phyloP scores from a whole-genome alignment of 495 filamentous ascomycete genomes.

The Parmelia sp. region DNA sequence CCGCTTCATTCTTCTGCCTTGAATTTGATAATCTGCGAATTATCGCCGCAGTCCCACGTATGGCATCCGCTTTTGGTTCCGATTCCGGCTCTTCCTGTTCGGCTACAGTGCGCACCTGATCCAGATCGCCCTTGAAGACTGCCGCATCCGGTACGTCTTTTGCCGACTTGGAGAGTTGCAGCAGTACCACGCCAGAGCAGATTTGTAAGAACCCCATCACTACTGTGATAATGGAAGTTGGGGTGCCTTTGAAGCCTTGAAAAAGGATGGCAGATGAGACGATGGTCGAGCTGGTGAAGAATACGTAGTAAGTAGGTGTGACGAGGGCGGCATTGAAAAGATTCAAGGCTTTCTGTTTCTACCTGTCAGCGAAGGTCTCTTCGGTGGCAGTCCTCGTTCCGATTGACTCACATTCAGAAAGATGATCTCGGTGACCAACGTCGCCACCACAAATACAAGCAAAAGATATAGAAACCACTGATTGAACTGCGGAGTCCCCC shows the following conservation, averaged over 20 bases:
- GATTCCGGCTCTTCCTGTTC: slow-evolving; percentile 91
- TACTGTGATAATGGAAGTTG: slow-evolving; percentile 74
- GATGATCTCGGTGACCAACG: slow-evolving; percentile 86
- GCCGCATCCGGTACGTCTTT: slow-evolving; percentile 95
- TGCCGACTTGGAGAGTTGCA: slow-evolving; percentile 95
- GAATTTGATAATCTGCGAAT: slow-evolving; percentile 73
- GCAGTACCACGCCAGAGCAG: slow-evolving; percentile 88
- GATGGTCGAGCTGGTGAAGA: slow-evolving; percentile 93
- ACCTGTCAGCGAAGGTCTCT: slow-evolving; percentile 4
- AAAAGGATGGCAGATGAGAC: slow-evolving; percentile 90
- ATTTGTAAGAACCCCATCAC: slow-evolving; percentile 93
- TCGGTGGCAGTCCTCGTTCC: not conserved
- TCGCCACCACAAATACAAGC: slow-evolving; percentile 81
- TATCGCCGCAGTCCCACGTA: slow-evolving; percentile 86
- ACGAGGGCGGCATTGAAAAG: slow-evolving; percentile 95
- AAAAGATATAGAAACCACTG: slow-evolving; percentile 95
- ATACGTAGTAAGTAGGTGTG: slow-evolving; percentile 97
- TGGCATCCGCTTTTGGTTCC: slow-evolving; percentile 93
- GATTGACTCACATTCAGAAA: slow-evolving; percentile 75
- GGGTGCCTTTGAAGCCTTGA: slow-evolving; percentile 85
- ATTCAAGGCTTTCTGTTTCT: slow-evolving; percentile 88
- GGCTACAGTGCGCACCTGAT: slow-evolving; percentile 90
- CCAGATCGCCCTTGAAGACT: slow-evolving; percentile 86
- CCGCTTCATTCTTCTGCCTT: slow-evolving; percentile 69
- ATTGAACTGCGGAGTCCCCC: slow-evolving; percentile 81